Base-by-base conservation (phyloP, 1,139 yeast species). In the Dujonia santamariae region DNA sequence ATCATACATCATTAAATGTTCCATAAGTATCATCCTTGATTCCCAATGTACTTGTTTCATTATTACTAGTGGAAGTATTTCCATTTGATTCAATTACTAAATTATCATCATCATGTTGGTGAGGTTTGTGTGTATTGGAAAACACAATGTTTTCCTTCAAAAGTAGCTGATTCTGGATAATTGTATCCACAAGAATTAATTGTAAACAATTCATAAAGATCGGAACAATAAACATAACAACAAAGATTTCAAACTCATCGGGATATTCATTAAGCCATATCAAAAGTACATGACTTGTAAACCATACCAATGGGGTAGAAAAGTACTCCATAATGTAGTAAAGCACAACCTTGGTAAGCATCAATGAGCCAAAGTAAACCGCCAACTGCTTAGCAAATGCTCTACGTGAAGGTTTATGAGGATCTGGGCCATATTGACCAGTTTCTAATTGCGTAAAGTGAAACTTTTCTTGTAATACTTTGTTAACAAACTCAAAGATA, bases 141-240 rank as follows among this genome's bases (percentile, higher is more conserved):
- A 17, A 26, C 4, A 7, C 14, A n/a, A 18, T 16, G 30, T 31
- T 31, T 19, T 26, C 12, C 25, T 31, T 20, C 21, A 35, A 17
- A 47, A 63, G 53, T 34, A 57, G 42, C 37, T 66, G 70, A 43
- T 64, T 62, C 55, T 85, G 87, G 47, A 92, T 88, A 41, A 92
- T 84, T 48, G 85, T 85, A 54, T 92, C 98, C 29, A 92, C 80
- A 44, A 92, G 75, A 32, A 85, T 75, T 51, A 87, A 84, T 61
- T 92, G 97, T 46, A 92, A 67, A 41, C 94, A 80, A 56, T 92
- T 90, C 83, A 92, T 78, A 14, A 80, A 57, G 2, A 84, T 67
- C 1, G 94, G 94, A 41, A 83, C 81, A 2, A 87, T 73, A 53
- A 90, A 77, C 80, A 90, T 84, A 30, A 92, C 96, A 45, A 92